phyloP scores from a whole-genome alignment of 306 rosid genomes.

The Senna tora region DNA sequence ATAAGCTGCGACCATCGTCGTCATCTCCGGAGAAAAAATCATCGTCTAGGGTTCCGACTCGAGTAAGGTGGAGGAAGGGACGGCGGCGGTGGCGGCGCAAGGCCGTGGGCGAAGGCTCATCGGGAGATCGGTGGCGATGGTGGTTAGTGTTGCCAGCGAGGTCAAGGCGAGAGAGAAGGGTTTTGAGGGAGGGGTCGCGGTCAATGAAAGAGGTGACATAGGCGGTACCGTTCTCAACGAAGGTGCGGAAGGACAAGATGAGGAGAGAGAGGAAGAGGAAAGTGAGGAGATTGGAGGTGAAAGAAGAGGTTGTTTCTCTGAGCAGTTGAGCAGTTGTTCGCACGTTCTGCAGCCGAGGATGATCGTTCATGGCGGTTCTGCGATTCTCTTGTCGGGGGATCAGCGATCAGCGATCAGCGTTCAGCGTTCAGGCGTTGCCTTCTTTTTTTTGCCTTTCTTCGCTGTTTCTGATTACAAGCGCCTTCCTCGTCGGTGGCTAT shows the following conservation, averaged over 20 bases:
- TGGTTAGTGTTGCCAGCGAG: conserved; percentile 48
- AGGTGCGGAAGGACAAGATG: conserved; percentile 70
- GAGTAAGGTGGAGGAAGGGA: conserved; percentile 85
- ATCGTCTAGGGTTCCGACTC: conserved; percentile 88
- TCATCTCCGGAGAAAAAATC: conserved; percentile 92
- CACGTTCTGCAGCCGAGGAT: conserved; percentile 63
- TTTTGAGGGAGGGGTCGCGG: conserved; percentile 75
- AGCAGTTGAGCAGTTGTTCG: conserved; percentile 64
- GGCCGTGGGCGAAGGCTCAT: conserved; percentile 38
- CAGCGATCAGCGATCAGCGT: too few relatives aligned
- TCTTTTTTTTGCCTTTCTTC: neutral
- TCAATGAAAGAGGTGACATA: conserved; percentile 80
- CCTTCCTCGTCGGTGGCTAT: conserved; percentile 28
- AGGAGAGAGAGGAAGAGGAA: conserved; percentile 81
- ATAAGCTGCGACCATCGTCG: conserved; percentile 63
- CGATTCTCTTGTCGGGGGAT: neutral
- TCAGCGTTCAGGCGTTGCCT: too few relatives aligned
- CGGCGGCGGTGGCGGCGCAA: conserved; percentile 55
- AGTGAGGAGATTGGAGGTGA: conserved; percentile 58
- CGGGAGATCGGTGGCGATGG: conserved; percentile 30
- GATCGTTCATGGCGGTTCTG: conserved; percentile 65
- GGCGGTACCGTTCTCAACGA: conserved; percentile 72
- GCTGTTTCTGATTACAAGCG: neutral
- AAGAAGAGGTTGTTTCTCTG: conserved; percentile 49
- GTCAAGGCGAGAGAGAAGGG: conserved; percentile 82